Evolutionary conservation across 495 filamentous ascomycete genomes (phyloP).

Genomic region (Podospora conica): DNA sequence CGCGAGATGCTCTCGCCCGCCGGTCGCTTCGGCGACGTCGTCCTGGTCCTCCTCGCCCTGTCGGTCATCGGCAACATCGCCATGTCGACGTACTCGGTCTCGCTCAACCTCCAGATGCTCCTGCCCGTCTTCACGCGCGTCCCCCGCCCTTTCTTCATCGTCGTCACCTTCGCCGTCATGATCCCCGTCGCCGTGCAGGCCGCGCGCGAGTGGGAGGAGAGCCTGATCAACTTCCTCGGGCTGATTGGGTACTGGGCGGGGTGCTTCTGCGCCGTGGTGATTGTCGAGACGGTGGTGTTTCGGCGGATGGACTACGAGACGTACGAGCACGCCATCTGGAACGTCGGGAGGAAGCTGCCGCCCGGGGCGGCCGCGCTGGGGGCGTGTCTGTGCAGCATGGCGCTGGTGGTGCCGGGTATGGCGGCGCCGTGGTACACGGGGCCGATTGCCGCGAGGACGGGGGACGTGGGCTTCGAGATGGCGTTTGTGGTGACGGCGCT

Average conservation of each 20-base stretch:
- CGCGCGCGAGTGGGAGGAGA: constrained; percentile 42
- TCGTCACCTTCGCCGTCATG: constrained; percentile 41
- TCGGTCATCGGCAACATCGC: constrained; percentile 46
- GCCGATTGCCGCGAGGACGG: constrained; percentile 43
- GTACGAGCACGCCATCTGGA: constrained; percentile 43
- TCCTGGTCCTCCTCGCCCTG: constrained; percentile 45
- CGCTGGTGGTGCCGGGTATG: constrained; percentile 45
- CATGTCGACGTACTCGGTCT: constrained; percentile 40
- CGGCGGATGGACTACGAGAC: constrained; percentile 30
- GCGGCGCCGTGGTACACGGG: constrained; percentile 48
- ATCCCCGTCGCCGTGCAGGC: constrained; percentile 45
- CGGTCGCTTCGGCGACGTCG: constrained; percentile 47
- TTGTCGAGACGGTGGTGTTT: constrained; percentile 45
- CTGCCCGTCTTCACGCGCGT: constrained; percentile 38
- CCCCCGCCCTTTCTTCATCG: constrained; percentile 41
- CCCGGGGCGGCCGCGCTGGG: constrained; percentile 39
- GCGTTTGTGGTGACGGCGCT: constrained; percentile 43
- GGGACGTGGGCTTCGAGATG: constrained; percentile 51
- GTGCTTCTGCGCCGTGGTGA: constrained; percentile 42
- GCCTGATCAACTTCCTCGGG: constrained; percentile 45
- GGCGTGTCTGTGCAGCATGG: constrained; percentile 33
- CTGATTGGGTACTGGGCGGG: constrained; percentile 51
- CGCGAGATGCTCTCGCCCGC: constrained; percentile 43
- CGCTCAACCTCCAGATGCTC: constrained; percentile 48
- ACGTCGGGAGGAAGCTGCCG: constrained; percentile 40